phyloP scores from a whole-genome alignment of 306 rosid species.

The Chamaecrista fasciculata region DNA sequence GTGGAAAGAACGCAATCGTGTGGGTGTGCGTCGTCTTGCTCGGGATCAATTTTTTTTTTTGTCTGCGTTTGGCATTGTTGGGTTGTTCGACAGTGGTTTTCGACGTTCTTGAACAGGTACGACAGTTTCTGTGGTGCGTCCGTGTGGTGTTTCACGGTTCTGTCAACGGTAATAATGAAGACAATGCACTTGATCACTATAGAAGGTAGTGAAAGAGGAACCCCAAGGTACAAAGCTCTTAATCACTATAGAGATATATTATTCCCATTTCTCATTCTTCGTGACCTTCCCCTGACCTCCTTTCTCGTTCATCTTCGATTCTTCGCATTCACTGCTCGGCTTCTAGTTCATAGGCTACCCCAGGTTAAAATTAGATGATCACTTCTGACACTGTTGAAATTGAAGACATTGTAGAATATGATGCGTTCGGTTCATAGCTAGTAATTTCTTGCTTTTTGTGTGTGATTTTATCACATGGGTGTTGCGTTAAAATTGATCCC shows the following conservation, averaged over 20 bases:
- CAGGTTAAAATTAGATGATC: conserved; percentile 31
- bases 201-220: neutral
- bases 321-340: conserved; percentile 28
- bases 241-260: conserved; percentile 3
- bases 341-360: conserved; percentile 31
- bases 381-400: neutral
- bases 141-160: too few relatives aligned
- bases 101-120: too few relatives aligned
- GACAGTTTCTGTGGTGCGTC: too few relatives aligned
- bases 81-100: too few relatives aligned
- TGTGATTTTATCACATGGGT: neutral
- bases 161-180: too few relatives aligned
- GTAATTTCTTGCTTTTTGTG: neutral
- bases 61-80: too few relatives aligned
- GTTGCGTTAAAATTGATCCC: too few relatives aligned
- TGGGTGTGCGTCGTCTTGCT: too few relatives aligned
- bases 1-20: too few relatives aligned
- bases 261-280: neutral
- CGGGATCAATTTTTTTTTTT: too few relatives aligned
- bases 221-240: neutral
- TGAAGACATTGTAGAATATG: neutral
- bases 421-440: neutral
- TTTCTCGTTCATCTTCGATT: neutral
- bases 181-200: too few relatives aligned
- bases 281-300: neutral